A percentile compares a stretch with the other conserved stretches of the same genome.
Conservation (phyloP, 2,329 filamentous ascomycete species). For the Aspergillus tubingensis region DNA sequence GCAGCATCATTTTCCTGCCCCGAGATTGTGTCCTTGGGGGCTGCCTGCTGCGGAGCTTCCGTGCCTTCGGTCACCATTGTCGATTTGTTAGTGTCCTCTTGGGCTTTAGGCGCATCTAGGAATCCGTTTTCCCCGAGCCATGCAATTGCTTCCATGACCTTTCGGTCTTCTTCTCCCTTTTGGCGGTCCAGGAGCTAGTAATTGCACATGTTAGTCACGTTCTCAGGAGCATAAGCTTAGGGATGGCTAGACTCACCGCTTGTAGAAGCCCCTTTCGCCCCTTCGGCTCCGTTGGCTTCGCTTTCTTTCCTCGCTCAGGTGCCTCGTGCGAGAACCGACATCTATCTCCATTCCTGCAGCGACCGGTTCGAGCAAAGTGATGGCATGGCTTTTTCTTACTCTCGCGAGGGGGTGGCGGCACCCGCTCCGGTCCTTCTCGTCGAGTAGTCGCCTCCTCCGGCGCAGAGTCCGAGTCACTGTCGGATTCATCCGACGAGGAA, state of each 20-base stretch:
- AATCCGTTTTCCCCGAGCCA: conserved; percentile 46
- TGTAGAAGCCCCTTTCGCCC: conserved; percentile 47
- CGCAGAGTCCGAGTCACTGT: conserved; percentile 35
- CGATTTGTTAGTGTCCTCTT: background rate
- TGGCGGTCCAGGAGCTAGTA: conserved; percentile 45
- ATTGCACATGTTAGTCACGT: conserved; percentile 6
- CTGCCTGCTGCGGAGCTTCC: background rate
- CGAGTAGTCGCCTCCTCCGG: conserved; percentile 48
- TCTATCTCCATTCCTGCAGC: conserved; percentile 44
- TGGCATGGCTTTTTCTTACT: conserved; percentile 39
- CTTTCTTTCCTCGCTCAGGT: conserved; percentile 30
- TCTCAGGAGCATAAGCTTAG: background rate
- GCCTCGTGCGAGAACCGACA: conserved; percentile 48
- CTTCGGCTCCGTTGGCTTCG: conserved; percentile 31
- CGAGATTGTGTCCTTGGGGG: background rate
- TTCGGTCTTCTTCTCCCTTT: conserved; percentile 44
- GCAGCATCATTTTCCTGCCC: conserved; percentile 1
- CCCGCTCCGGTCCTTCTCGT: conserved; percentile 42
- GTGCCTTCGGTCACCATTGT: background rate
- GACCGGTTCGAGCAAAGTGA: conserved; percentile 44
- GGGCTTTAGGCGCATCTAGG: conserved; percentile 29
- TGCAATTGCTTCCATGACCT: conserved; percentile 45
- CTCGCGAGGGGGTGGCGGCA: conserved; percentile 41
- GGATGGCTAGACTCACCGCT: conserved; percentile 35
- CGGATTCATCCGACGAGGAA: conserved; percentile 25